Evolutionary conservation across 139 green algal species (phyloP).

Genomic region (Volvox reticuliferus): DNA sequence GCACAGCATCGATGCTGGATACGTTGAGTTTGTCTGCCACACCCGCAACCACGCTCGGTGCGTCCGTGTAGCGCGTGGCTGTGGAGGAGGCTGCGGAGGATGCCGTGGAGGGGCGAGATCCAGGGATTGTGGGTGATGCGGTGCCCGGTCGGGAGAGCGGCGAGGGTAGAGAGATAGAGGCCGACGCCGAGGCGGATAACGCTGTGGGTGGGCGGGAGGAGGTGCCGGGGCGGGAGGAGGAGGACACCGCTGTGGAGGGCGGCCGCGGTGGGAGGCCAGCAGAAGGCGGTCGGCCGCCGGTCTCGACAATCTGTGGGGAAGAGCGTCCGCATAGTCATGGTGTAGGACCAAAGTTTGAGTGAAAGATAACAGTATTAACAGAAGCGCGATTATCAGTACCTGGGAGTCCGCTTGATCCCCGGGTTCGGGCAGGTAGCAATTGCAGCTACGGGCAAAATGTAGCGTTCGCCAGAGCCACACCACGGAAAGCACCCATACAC

Average conservation of each 20-base stretch:
- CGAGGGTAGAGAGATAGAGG: not conserved
- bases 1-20: conserved; percentile 53
- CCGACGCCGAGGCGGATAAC: conserved; percentile 35
- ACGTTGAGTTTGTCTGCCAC: conserved; percentile 56
- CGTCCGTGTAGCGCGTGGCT: conserved; percentile 31
- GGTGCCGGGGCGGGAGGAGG: conserved; percentile 25
- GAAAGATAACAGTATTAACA: too few relatives aligned
- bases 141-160: conserved; percentile 21
- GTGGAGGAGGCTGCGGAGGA: conserved; percentile 19
- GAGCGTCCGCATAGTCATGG: too few relatives aligned
- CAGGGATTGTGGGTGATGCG: not conserved
- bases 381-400: too few relatives aligned
- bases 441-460: too few relatives aligned
- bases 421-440: too few relatives aligned
- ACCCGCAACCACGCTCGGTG: conserved; percentile 19
- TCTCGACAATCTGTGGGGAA: not conserved
- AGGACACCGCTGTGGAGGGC: not conserved
- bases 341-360: too few relatives aligned
- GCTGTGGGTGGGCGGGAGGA: conserved; percentile 11
- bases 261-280: conserved; percentile 11
- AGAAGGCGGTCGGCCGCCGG: conserved; percentile 5
- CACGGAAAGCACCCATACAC: too few relatives aligned
- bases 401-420: too few relatives aligned
- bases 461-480: too few relatives aligned
- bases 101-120: conserved; percentile 21